These are phyloP conservation scores for Flaveria brownii DNA, from an alignment of 129 eudicot genomes.

Conservation along the genomic window DNA sequence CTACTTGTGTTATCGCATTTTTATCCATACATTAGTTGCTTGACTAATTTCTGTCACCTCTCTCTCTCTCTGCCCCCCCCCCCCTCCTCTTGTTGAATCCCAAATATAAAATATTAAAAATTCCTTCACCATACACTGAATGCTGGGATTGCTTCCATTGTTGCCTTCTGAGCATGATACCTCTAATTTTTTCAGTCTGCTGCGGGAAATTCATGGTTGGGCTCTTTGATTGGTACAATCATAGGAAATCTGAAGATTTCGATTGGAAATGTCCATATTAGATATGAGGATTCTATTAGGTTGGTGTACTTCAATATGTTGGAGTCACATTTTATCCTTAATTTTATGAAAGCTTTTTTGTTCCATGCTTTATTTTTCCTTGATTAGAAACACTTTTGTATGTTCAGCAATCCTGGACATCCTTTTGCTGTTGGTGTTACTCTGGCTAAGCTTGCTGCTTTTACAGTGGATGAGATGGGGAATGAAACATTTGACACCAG, in stretches of 20 bases:
- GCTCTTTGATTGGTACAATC: constrained; percentile 82
- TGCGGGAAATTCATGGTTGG: constrained; percentile 89
- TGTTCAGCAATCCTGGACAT: constrained; percentile 83
- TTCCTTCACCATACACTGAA: constrained; percentile 1
- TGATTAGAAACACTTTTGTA: not conserved
- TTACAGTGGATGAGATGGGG: constrained; percentile 95
- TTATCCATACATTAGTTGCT: constrained; percentile 10
- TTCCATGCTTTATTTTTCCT: constrained; percentile 16
- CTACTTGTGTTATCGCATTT: constrained; percentile 10
- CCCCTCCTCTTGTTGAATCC: not conserved
- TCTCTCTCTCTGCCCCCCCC: not conserved
- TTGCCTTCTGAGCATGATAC: constrained; percentile 12
- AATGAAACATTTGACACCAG: constrained; percentile 99
- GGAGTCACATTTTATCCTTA: constrained; percentile 7
- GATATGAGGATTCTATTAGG: constrained; percentile 95
- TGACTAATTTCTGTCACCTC: constrained; percentile 12
- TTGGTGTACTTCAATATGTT: constrained; percentile 35
- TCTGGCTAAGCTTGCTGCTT: constrained; percentile 96
- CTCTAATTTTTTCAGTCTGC: constrained; percentile 52
- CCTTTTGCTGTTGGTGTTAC: constrained; percentile 95
- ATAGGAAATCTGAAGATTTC: constrained; percentile 95
- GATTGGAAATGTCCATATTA: constrained; percentile 88
- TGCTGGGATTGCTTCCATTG: constrained; percentile 14
- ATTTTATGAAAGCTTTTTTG: not conserved
- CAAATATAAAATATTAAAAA: not conserved